Conservation (phyloP, 768 basidiomycete genomes). For the Termitomyces sp. region DNA sequence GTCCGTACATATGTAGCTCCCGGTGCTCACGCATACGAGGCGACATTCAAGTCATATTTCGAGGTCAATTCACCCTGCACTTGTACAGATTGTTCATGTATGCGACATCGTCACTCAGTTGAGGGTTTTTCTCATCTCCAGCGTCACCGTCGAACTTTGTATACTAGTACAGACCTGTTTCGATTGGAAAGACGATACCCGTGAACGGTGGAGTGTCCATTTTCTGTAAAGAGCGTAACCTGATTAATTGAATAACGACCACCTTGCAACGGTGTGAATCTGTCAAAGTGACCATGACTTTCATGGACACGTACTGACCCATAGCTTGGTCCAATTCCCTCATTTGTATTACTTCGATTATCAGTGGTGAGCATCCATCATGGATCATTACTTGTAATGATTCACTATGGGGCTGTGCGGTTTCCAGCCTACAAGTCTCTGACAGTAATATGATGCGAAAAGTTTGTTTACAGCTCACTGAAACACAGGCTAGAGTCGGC, state of each 20-base stretch:
- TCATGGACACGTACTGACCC: neutral
- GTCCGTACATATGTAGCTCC: no score
- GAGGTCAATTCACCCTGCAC: neutral
- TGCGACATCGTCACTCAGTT: neutral
- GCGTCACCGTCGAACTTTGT: neutral
- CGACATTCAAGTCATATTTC: neutral
- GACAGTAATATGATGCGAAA: conserved; percentile 6
- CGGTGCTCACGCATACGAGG: no score
- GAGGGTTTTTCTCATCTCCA: neutral
- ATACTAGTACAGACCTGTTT: neutral
- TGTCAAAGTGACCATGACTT: conserved; percentile 6
- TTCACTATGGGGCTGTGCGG: conserved; percentile 15
- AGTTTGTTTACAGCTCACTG: neutral
- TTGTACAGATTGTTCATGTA: neutral
- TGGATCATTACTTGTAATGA: conserved; percentile 3
- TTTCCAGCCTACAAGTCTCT: conserved; percentile 19
- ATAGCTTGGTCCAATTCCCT: neutral
- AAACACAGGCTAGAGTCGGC: conserved; percentile 4
- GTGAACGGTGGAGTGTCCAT: neutral
- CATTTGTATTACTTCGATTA: conserved; percentile 6
- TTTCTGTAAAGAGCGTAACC: neutral
- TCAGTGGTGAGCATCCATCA: neutral
- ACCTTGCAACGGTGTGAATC: conserved; percentile 2
- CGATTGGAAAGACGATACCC: neutral
- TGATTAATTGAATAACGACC: conserved; percentile 14